Evolutionary conservation across 2,329 filamentous ascomycete species (phyloP), one percentile per base, ranked within the genome.

Genomic region (Blastomyces parvus): DNA sequence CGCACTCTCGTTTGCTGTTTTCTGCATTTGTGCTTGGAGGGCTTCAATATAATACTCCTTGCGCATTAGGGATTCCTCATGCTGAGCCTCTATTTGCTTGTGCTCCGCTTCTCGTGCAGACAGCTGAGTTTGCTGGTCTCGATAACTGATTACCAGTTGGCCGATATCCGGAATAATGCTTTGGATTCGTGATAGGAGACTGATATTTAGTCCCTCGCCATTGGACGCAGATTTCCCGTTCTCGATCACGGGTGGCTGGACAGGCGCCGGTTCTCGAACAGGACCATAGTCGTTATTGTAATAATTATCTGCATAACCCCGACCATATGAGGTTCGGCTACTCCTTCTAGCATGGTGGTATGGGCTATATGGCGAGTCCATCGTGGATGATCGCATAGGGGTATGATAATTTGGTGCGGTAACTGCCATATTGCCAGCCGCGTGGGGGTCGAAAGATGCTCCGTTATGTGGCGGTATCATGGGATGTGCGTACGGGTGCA

Each of bases 11-110:
- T 78, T 78, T 57, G 80, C 78, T 22, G 80, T 74, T 42, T 77
- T 78, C 55, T 78, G 76, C 68, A 83, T 76, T 67, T 82, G 81
- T 30, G 78, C 76, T 62, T 80, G 80, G 65, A 84, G 67, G 17
- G 78, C 75, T 65, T 80, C 77, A 62, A 84, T 82, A 66, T 84
- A 80, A 60, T 76, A 78, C 58, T 84, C 81, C 68, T 83, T 83
- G 61, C 77, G 76, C 71, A 79, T 78, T 44, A 83, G 69, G 38
- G 77, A 78, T 64, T 83, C 79, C 59, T 81, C 77, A 65, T 83
- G 80, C 64, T 82, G 79, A 52, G 72, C 73, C 64, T 79, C 76
- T 25, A 79, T 74, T 64, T 82, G 77, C 62, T 79, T 80, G 64
- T 81, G 77, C 59, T 81, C 74, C 38, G 79, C 77, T 64, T 83